Percentiles rank a stretch among this genome's conserved stretches.
Evolutionary conservation across 139 green algal species (phyloP).

Genomic region (Picochlorum sp.): DNA sequence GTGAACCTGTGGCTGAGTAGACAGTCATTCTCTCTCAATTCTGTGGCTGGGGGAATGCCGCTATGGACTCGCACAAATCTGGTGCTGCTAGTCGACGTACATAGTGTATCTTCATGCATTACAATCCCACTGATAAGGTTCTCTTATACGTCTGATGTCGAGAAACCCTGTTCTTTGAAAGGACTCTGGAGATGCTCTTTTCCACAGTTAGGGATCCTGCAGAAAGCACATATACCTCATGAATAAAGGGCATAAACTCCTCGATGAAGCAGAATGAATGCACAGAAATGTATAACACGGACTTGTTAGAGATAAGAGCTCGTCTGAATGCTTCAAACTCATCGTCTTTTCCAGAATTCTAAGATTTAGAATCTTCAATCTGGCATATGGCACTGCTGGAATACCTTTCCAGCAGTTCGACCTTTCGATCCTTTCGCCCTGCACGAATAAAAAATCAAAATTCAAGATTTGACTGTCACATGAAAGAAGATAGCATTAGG

Average conservation of each 20-base stretch:
- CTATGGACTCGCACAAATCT: no score
- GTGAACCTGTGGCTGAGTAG: no score
- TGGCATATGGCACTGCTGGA: background rate
- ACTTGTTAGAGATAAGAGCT: background rate
- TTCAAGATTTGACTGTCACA: background rate
- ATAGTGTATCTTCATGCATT: background rate
- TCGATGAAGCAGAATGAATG: background rate
- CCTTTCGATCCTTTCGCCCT: background rate
- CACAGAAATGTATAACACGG: background rate
- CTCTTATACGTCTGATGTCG: background rate
- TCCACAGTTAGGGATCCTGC: background rate
- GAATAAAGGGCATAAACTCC: background rate
- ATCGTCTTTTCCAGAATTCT: background rate
- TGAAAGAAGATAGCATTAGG: background rate
- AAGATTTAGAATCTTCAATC: background rate
- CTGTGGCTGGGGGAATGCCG: no score
- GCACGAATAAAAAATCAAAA: background rate
- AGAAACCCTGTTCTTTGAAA: background rate
- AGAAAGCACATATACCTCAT: background rate
- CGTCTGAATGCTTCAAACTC: background rate
- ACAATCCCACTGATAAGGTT: background rate
- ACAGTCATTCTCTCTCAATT: no score
- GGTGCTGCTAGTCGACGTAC: background rate
- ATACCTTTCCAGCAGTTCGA: background rate
- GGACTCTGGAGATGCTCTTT: background rate